Conservation (phyloP, 352 stramenopile species). For the Peronospora farinosa region DNA sequence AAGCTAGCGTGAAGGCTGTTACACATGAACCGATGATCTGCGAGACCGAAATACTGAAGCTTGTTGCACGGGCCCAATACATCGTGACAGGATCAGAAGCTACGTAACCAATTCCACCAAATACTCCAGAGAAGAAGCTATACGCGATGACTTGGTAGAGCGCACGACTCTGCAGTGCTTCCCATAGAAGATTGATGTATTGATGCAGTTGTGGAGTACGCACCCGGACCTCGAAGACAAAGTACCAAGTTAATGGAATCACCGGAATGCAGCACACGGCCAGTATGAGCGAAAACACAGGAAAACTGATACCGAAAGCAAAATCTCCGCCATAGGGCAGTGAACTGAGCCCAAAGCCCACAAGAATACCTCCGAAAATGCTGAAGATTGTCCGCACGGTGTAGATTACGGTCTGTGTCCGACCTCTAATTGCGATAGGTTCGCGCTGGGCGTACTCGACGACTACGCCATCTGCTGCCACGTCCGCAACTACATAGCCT, state of each 20-base stretch:
- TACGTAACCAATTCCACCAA: conserved; percentile 28
- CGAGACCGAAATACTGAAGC: conserved; percentile 33
- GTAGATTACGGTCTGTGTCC: conserved; percentile 40
- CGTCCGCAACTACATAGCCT: conserved; percentile 48
- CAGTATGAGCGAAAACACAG: conserved; percentile 21
- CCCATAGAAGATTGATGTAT: conserved; percentile 29
- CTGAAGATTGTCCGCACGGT: conserved; percentile 30
- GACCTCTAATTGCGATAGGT: conserved; percentile 28
- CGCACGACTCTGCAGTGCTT: conserved; percentile 25
- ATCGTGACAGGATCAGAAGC: conserved; percentile 25
- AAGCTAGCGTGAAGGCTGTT: conserved; percentile 21
- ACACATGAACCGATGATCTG: conserved; percentile 29
- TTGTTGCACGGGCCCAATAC: conserved; percentile 36
- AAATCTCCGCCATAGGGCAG: conserved; percentile 33
- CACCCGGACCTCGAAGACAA: conserved; percentile 27
- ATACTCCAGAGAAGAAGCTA: conserved; percentile 32
- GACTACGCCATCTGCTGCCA: conserved; percentile 38
- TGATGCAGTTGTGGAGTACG: conserved; percentile 8
- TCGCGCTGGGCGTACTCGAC: conserved; percentile 44
- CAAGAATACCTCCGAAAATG: conserved; percentile 29
- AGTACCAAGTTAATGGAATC: conserved; percentile 32
- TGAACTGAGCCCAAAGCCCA: conserved; percentile 34
- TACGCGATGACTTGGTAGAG: conserved; percentile 39
- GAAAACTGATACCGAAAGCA: conserved; percentile 30
- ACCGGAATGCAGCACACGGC: conserved; percentile 25